Evolutionary conservation across 2,329 filamentous ascomycete species (phyloP), one percentile per base, ranked within the genome.

Genomic region (Shiraia sp.): DNA sequence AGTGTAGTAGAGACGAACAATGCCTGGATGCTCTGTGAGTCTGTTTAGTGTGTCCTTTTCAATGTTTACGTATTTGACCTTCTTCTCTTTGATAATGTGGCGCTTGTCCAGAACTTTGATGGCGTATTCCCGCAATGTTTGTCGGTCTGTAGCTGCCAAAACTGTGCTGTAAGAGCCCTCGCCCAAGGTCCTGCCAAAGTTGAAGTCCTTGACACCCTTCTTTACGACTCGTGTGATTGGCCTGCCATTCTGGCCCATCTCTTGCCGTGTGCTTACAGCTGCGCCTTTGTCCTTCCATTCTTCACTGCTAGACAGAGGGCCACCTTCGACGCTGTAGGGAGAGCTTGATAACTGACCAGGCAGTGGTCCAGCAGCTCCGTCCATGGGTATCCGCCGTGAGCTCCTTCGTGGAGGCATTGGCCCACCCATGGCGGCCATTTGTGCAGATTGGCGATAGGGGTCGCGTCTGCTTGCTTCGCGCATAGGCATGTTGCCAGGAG

Each of bases 11-110:
- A 99, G 79, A 49, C 93, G 87, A 42, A 99, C 91, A 45, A 99
- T 92, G 14, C 93, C 93, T 6, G 93, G 93, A 63, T 99, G 93
- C 51, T 99, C 92, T 3, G 92, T 97, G 43, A 99, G 77, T 50
- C 93, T 85, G 66, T 99, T 99, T 41, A 99, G 77, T 0, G 93
- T 97, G 72, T 99, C 92, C 74, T 96, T 96, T 72, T 99, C 93
- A 60, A 99, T 99, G 72, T 97, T 99, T 71, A 99, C 93, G 65
- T 99, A 99, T 78, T 99, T 99, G 63, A 99, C 95, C 79, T 99
- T 99, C 72, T 96, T 97, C 74, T 99, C 93, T 72, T 97, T 99
- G 77, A 99, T 99, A 64, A 99, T 99, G 70, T 99, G 93, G 61
- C 90, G 83, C 74, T 99, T 99, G 72, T 99, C 93, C 32, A 99